phyloP scores from a whole-genome alignment of 2,329 filamentous ascomycete species.

The Botrytis fragariae region DNA sequence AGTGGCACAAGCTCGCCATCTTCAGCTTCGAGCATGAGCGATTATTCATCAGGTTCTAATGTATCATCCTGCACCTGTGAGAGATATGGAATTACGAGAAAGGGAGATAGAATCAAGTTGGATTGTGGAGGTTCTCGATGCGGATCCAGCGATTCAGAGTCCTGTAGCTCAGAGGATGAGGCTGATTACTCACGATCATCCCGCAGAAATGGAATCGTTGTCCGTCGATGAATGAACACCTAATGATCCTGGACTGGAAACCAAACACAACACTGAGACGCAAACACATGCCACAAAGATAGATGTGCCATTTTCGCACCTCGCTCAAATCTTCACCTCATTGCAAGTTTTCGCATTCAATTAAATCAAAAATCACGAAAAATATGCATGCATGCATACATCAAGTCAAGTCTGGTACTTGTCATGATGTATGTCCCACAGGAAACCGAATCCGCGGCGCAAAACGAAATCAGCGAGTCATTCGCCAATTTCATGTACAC shows the following conservation, averaged over 20 bases:
- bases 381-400: slow-evolving; percentile 23
- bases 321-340: slow-evolving; percentile 20
- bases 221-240: slow-evolving; percentile 40
- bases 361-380: not conserved
- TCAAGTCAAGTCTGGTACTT: slow-evolving; percentile 30
- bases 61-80: slow-evolving; percentile 80
- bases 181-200: slow-evolving; percentile 56
- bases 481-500: slow-evolving; percentile 14
- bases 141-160: slow-evolving; percentile 69
- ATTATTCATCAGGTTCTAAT: slow-evolving; percentile 75
- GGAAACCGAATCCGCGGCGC: slow-evolving; percentile 38
- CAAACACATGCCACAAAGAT: slow-evolving; percentile 2
- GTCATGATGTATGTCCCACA: slow-evolving; percentile 27
- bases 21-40: slow-evolving; percentile 69
- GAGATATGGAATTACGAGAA: slow-evolving; percentile 93
- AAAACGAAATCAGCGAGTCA: slow-evolving; percentile 8
- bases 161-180: slow-evolving; percentile 66
- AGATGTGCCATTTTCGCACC: slow-evolving; percentile 3
- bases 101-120: slow-evolving; percentile 89
- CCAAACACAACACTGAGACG: slow-evolving; percentile 20
- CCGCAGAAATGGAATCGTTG: slow-evolving; percentile 63
- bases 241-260: slow-evolving; percentile 17
- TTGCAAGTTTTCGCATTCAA: slow-evolving; percentile 22
- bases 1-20: slow-evolving; percentile 65
- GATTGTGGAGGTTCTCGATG: slow-evolving; percentile 91